A percentile compares a stretch with the other conserved stretches of the same genome.
phyloP scores from a whole-genome alignment of 2,329 filamentous ascomycete species.

The Nectriaceae sp. region DNA sequence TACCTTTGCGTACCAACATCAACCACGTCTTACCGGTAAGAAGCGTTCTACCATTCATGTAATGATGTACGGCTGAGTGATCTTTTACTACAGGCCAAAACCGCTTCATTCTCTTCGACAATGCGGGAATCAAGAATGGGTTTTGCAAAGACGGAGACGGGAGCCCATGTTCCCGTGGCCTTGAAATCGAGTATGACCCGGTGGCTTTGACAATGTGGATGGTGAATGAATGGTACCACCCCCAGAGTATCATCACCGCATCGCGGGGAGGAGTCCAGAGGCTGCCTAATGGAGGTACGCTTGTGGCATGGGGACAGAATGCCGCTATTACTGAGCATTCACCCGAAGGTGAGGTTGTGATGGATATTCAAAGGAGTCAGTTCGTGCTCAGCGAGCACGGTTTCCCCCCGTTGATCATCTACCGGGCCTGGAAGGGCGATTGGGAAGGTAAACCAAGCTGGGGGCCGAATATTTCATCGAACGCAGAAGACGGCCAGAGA shows the following conservation, averaged over 20 bases:
- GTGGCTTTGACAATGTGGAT: slow-evolving; percentile 30
- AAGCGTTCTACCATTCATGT: too few species aligned
- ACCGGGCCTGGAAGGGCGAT: slow-evolving; percentile 29
- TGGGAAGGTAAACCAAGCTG: slow-evolving; percentile 32
- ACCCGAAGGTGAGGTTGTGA: slow-evolving; percentile 23
- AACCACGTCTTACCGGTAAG: too few species aligned
- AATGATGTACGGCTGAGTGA: too few species aligned
- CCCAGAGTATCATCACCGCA: slow-evolving; percentile 23
- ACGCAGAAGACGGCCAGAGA: slow-evolving; percentile 23
- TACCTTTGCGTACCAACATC: slow-evolving; percentile 42
- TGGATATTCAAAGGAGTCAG: slow-evolving; percentile 30
- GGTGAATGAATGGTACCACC: slow-evolving; percentile 32
- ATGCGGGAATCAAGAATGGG: slow-evolving; percentile 35
- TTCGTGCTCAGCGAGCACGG: slow-evolving; percentile 20
- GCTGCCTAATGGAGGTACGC: slow-evolving; percentile 30
- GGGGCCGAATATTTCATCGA: slow-evolving; percentile 29
- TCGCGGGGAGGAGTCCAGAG: slow-evolving; percentile 30
- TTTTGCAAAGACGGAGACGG: slow-evolving; percentile 29
- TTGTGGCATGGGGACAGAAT: slow-evolving; percentile 31
- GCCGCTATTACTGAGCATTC: slow-evolving; percentile 30
- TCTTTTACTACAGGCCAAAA: slow-evolving; percentile 29
- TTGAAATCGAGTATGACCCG: slow-evolving; percentile 33
- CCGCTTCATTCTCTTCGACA: slow-evolving; percentile 41
- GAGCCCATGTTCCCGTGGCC: slow-evolving; percentile 30
- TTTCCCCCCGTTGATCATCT: slow-evolving; percentile 28